These are phyloP conservation scores for Colletotrichum gigasporum DNA, from an alignment of 2,329 filamentous ascomycete genomes.

Conservation along the genomic window DNA sequence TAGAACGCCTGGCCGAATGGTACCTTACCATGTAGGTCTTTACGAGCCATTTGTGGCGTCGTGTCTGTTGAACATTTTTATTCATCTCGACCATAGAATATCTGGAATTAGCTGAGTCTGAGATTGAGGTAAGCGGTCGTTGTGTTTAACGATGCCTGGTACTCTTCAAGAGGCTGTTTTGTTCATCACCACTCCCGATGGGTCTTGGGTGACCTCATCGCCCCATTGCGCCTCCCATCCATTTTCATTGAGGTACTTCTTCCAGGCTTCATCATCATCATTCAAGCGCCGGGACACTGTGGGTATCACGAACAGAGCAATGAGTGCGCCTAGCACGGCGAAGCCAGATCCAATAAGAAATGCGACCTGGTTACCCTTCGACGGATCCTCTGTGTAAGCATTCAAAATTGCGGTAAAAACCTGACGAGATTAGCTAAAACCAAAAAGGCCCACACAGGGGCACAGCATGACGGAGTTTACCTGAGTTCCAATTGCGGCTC, in stretches of 20 bases:
- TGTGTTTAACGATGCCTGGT: neutral
- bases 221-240: conserved; percentile 42
- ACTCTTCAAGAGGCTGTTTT: conserved; percentile 8
- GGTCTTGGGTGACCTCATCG: conserved; percentile 38
- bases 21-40: neutral
- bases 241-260: conserved; percentile 39
- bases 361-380: conserved; percentile 56
- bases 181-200: conserved; percentile 23
- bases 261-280: conserved; percentile 42
- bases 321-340: conserved; percentile 53
- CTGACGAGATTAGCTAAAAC: neutral
- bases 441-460: neutral
- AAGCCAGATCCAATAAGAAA: conserved; percentile 62
- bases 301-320: conserved; percentile 56
- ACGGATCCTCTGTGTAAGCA: conserved; percentile 47
- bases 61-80: neutral
- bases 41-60: neutral
- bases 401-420: conserved; percentile 61
- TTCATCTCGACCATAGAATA: neutral
- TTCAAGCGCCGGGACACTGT: conserved; percentile 39
- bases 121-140: too few relatives aligned
- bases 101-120: too few relatives aligned
- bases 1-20: neutral
- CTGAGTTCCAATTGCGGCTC: conserved; percentile 59
- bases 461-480: neutral